Evolutionary conservation across 768 basidiomycete species (phyloP).

Genomic region (Termitomyces bulborhizus): DNA sequence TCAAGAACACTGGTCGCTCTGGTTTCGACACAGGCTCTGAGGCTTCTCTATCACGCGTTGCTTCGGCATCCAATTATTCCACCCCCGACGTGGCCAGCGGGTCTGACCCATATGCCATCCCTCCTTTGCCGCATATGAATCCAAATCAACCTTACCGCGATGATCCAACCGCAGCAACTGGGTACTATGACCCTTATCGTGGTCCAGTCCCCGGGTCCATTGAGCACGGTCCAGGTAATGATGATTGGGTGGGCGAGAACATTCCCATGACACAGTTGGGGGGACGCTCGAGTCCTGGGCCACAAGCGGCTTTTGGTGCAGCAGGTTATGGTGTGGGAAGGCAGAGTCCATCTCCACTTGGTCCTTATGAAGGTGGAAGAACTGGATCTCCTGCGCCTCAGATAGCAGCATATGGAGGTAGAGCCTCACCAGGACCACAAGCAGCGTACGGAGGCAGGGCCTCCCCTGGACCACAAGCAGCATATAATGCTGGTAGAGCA

Average conservation of each 20-base stretch:
- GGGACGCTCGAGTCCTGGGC: constrained; percentile 29
- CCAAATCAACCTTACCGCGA: constrained; percentile 74
- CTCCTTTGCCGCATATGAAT: constrained; percentile 76
- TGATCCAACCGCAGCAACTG: constrained; percentile 45
- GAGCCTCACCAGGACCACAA: constrained; percentile 27
- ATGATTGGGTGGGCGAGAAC: constrained; percentile 45
- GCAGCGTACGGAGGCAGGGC: constrained; percentile 4
- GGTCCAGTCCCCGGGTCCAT: constrained; percentile 69
- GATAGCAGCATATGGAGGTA: constrained; percentile 36
- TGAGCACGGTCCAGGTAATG: constrained; percentile 32
- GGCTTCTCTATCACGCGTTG: constrained; percentile 46
- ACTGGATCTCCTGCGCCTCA: constrained; percentile 41
- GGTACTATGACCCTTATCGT: constrained; percentile 77
- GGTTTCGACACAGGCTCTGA: constrained; percentile 71
- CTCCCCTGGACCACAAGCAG: constrained; percentile 36
- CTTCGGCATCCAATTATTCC: constrained; percentile 37
- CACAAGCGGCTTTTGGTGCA: constrained; percentile 27
- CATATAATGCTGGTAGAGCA: constrained; percentile 29
- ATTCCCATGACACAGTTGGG: constrained; percentile 74
- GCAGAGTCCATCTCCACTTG: constrained; percentile 26
- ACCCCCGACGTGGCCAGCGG: constrained; percentile 42
- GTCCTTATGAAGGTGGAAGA: constrained; percentile 27
- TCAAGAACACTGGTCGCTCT: constrained; percentile 60
- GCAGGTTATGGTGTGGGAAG: constrained; percentile 26
- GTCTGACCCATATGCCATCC: constrained; percentile 74